phyloP scores from a whole-genome alignment of 2,329 filamentous ascomycete species.

The Zymoseptoria brevis region DNA sequence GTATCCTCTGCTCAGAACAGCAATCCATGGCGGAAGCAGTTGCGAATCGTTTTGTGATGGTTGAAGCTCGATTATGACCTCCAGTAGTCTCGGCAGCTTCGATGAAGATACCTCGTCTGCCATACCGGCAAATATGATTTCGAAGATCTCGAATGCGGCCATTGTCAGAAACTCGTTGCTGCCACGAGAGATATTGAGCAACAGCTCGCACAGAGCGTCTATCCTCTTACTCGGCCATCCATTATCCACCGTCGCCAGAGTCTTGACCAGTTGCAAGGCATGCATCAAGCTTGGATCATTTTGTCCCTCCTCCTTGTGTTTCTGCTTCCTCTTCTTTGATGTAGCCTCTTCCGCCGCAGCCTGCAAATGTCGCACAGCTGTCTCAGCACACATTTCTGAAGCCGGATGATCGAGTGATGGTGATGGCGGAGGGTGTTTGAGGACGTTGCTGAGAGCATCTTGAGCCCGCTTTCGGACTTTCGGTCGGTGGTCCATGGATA shows the following conservation, averaged over 20 bases:
- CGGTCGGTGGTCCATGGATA: constrained; percentile 78
- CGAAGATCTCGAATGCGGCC: constrained; percentile 93
- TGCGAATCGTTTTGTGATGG: constrained; percentile 91
- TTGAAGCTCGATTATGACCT: constrained; percentile 85
- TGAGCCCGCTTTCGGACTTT: constrained; percentile 92
- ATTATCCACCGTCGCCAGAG: constrained; percentile 74
- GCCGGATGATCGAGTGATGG: constrained; percentile 91
- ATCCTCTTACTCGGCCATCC: constrained; percentile 98
- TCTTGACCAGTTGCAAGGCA: constrained; percentile 84
- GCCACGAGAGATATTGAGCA: constrained; percentile 80
- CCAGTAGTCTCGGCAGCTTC: constrained; percentile 80
- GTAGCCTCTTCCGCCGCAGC: constrained; percentile 64
- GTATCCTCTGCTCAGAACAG: constrained; percentile 87
- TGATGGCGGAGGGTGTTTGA: constrained; percentile 79
- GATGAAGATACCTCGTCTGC: constrained; percentile 76
- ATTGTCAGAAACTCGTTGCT: constrained; percentile 95
- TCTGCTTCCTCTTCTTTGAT: constrained; percentile 58
- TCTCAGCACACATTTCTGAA: constrained; percentile 92
- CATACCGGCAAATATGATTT: constrained; percentile 92
- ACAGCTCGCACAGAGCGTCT: constrained; percentile 78
- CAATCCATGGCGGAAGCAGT: constrained; percentile 91
- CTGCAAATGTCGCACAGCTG: constrained; percentile 70
- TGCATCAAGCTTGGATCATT: constrained; percentile 70
- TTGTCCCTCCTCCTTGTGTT: constrained; percentile 50
- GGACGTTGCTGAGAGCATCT: constrained; percentile 74